These are phyloP conservation scores for Cryptosporidium ubiquitum DNA, from an alignment of 169 alveolate genomes.

Conservation along the genomic window DNA sequence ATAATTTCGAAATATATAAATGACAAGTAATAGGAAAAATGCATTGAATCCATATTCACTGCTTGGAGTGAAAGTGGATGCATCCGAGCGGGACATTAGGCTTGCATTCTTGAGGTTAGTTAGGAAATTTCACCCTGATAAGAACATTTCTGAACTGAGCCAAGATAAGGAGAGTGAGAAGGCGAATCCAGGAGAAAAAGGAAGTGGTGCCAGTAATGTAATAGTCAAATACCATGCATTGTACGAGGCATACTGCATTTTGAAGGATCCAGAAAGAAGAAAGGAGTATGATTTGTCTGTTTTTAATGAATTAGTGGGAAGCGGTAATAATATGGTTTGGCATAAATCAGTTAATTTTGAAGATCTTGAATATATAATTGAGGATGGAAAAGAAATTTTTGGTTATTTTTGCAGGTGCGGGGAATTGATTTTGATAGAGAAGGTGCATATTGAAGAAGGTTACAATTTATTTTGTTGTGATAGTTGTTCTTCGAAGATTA, in stretches of 20 bases:
- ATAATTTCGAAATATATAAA: not conserved
- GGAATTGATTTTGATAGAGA: slow-evolving; percentile 14
- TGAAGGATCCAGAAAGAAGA: slow-evolving; percentile 58
- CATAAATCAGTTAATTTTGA: slow-evolving; percentile 23
- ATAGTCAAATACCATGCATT: slow-evolving; percentile 55
- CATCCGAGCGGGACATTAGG: slow-evolving; percentile 62
- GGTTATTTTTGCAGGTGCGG: slow-evolving; percentile 57
- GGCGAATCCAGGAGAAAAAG: not conserved
- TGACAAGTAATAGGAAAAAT: not conserved
- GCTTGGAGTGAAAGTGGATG: slow-evolving; percentile 40
- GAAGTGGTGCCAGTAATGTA: not conserved
- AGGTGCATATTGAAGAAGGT: slow-evolving; percentile 41
- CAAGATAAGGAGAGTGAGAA: not conserved
- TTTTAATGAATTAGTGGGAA: slow-evolving; percentile 13
- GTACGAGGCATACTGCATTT: slow-evolving; percentile 51
- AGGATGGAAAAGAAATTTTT: not conserved
- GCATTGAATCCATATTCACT: slow-evolving; percentile 27
- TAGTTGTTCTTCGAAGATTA: slow-evolving; percentile 34
- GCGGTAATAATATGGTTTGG: slow-evolving; percentile 2
- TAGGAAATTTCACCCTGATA: slow-evolving; percentile 57
- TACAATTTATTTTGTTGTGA: slow-evolving; percentile 59
- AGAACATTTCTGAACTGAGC: not conserved
- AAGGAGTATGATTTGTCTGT: slow-evolving; percentile 16
- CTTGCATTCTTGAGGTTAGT: slow-evolving; percentile 58
- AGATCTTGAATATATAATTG: slow-evolving; percentile 19